Evolutionary conservation across 2,329 filamentous ascomycete species (phyloP).

Genomic region (Sporothrix mexicana): DNA sequence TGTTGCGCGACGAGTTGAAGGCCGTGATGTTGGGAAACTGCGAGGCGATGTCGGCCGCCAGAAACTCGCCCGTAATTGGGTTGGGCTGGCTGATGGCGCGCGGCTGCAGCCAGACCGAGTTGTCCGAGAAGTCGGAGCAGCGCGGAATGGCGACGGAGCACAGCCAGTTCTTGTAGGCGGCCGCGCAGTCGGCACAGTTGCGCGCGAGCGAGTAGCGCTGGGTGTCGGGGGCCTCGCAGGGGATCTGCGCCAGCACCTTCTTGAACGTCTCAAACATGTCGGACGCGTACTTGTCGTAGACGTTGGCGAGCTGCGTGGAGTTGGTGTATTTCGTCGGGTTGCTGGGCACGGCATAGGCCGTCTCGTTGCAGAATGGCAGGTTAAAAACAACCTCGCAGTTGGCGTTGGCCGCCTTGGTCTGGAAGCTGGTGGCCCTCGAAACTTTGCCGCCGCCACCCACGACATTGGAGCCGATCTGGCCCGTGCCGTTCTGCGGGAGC

Average conservation of each 20-base stretch:
- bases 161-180: conserved; percentile 91
- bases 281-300: conserved; percentile 79
- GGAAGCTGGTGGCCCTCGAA: conserved; percentile 73
- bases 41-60: conserved; percentile 45
- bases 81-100: conserved; percentile 76
- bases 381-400: conserved; percentile 88
- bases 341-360: conserved; percentile 88
- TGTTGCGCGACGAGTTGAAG: conserved; percentile 68
- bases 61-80: conserved; percentile 67
- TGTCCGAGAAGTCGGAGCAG: conserved; percentile 76
- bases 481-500: conserved; percentile 66
- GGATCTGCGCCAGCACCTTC: conserved; percentile 80
- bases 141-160: conserved; percentile 92
- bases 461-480: conserved; percentile 50
- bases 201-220: conserved; percentile 82
- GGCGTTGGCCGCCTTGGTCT: conserved; percentile 66
- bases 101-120: conserved; percentile 61
- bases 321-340: conserved; percentile 70
- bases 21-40: conserved; percentile 45
- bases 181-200: conserved; percentile 74
- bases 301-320: conserved; percentile 64
- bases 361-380: conserved; percentile 85
- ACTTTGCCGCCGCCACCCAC: conserved; percentile 77
- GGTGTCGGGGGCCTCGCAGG: conserved; percentile 77
- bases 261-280: conserved; percentile 77